Conservation (phyloP, 306 rosid species). For the Sesbania bispinosa region DNA sequence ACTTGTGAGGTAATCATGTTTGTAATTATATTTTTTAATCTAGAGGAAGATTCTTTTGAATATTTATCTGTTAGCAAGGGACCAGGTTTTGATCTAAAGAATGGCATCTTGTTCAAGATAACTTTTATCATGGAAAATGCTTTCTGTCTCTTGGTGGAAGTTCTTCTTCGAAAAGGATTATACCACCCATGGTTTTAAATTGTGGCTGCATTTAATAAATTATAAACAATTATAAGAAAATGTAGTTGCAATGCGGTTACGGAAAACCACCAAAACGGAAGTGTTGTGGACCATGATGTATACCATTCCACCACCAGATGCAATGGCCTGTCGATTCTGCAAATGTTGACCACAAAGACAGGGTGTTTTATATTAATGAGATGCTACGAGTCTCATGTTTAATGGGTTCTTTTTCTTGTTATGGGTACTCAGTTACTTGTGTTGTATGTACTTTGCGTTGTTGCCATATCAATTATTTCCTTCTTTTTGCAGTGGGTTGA, state of each 20-base stretch:
- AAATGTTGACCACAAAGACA: not conserved
- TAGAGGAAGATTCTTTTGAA: slow-evolving; percentile 11
- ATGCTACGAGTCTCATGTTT: not conserved
- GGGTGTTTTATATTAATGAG: not conserved
- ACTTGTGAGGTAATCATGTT: slow-evolving; percentile 53
- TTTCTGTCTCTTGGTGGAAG: not conserved
- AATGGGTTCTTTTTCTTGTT: not conserved
- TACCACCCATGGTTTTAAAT: not conserved
- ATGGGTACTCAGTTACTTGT: not conserved
- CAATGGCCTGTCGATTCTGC: slow-evolving; percentile 15
- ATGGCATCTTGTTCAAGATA: not conserved
- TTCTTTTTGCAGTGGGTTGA: slow-evolving; percentile 65
- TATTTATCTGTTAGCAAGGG: slow-evolving; percentile 6
- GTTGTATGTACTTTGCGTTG: not conserved
- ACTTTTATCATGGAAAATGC: not conserved
- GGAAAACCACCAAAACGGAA: not conserved
- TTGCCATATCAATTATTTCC: not conserved
- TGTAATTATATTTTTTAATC: slow-evolving; percentile 8
- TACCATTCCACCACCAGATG: slow-evolving; percentile 1
- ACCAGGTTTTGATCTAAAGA: not conserved
- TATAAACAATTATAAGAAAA: not conserved
- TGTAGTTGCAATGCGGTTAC: not conserved
- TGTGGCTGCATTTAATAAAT: not conserved
- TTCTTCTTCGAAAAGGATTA: slow-evolving; percentile 7
- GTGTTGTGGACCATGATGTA: not conserved